A percentile compares a stretch with the other conserved stretches of the same genome.
Evolutionary conservation across 208 protist species (phyloP).

Genomic region (Wallacemonas sp.): DNA sequence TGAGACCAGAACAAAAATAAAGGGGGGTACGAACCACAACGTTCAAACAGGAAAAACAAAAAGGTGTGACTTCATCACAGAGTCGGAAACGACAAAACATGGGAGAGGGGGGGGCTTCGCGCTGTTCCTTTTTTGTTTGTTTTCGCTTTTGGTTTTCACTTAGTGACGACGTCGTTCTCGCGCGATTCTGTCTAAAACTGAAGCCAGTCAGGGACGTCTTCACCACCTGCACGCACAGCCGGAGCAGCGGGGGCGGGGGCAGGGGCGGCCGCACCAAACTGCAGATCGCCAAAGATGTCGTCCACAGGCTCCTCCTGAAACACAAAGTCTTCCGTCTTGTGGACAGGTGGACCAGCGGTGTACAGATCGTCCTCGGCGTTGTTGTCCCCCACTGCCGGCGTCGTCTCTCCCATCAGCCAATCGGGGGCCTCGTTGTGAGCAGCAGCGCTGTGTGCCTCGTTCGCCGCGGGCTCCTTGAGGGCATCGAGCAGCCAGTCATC

Average conservation of each 20-base stretch:
- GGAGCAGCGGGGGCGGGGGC: constrained; percentile 4
- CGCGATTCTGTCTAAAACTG: constrained; percentile 54
- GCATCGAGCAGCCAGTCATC: constrained; percentile 16
- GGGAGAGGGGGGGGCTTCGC: too few species aligned
- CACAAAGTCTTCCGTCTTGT: not conserved
- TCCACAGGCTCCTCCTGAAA: constrained; percentile 14
- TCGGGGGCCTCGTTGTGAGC: constrained; percentile 17
- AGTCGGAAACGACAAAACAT: too few species aligned
- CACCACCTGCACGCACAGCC: constrained; percentile 24
- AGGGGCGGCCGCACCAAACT: constrained; percentile 7
- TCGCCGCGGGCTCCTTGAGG: not conserved
- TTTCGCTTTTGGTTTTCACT: too few species aligned
- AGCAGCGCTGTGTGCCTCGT: not conserved
- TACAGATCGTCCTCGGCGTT: too few species aligned
- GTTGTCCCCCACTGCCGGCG: not conserved
- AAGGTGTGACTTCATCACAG: constrained; percentile 37
- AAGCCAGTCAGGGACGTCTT: constrained; percentile 45
- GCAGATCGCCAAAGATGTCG: constrained; percentile 16
- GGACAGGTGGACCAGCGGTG: not conserved
- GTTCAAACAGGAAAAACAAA: constrained; percentile 50
- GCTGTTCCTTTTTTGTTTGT: too few species aligned
- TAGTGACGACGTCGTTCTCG: too few species aligned
- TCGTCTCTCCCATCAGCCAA: constrained; percentile 14
- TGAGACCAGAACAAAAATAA: constrained; percentile 8
- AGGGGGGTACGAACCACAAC: constrained; percentile 15